Conservation (phyloP, 179 eudicot species). For the Carnegiea gigantea region DNA sequence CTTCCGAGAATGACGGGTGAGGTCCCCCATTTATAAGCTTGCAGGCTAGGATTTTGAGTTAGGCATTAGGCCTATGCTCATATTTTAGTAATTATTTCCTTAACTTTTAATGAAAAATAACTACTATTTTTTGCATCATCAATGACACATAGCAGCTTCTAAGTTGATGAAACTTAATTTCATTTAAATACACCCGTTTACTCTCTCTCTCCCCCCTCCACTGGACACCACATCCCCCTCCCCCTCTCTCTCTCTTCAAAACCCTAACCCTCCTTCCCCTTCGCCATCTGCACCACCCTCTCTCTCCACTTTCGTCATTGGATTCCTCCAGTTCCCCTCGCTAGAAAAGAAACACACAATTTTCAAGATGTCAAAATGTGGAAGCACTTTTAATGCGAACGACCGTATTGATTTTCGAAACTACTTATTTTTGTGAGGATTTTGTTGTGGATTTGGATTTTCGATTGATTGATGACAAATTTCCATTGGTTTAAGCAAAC, state of each 20-base stretch:
- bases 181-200: too few relatives aligned
- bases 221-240: background rate
- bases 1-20: too few relatives aligned
- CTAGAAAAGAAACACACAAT: background rate
- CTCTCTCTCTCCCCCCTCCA: background rate
- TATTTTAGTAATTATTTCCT: too few relatives aligned
- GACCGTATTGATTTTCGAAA: background rate
- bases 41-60: too few relatives aligned
- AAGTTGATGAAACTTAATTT: too few relatives aligned
- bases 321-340: too few relatives aligned
- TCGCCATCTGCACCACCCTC: conserved; percentile 2
- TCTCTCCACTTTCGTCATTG: background rate
- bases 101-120: too few relatives aligned
- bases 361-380: conserved; percentile 1
- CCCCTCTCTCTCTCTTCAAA: background rate
- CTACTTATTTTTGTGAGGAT: background rate
- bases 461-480: conserved; percentile 54
- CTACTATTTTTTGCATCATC: too few relatives aligned
- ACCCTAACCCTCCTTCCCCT: conserved; percentile 13
- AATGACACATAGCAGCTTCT: too few relatives aligned
- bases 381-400: too few relatives aligned
- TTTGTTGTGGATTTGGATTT: background rate
- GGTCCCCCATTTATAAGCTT: too few relatives aligned
- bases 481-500: conserved; percentile 69
- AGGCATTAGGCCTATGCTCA: too few relatives aligned